phyloP scores from a whole-genome alignment of 2,329 filamentous ascomycete species.

The Diaporthe sp. region DNA sequence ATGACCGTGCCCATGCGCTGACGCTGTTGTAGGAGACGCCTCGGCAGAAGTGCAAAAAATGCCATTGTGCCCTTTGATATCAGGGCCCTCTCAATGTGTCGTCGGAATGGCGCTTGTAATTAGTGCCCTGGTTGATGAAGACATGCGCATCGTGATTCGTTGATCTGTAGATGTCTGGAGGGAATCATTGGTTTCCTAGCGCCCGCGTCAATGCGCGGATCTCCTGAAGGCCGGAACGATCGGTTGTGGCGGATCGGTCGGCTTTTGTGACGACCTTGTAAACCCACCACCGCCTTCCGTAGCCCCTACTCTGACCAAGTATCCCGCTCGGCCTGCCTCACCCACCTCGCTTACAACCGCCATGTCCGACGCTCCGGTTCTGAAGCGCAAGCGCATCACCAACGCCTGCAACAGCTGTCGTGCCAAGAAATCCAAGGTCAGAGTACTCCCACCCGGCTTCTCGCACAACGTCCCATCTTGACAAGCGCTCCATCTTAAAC shows the following conservation, averaged over 20 bases:
- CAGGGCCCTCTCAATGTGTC: background rate
- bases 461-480: too few relatives aligned
- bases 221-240: background rate
- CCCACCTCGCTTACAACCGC: background rate
- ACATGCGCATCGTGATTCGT: background rate
- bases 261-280: background rate
- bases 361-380: slow-evolving; percentile 6
- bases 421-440: slow-evolving; percentile 28
- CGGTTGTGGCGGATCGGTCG: slow-evolving; percentile 3
- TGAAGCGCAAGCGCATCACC: slow-evolving; percentile 2
- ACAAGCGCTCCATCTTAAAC: background rate
- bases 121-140: background rate
- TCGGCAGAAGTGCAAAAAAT: background rate
- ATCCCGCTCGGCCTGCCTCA: background rate
- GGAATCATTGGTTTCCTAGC: background rate
- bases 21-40: background rate
- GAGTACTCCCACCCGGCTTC: background rate
- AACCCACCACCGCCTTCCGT: background rate
- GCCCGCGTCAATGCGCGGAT: background rate
- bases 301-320: background rate
- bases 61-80: background rate
- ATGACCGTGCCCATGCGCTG: background rate
- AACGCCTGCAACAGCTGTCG: slow-evolving; percentile 6
- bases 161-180: background rate
- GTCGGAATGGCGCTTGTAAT: background rate